phyloP scores from a whole-genome alignment of 2,329 filamentous ascomycete species.

The Cryphonectria carpinicola region DNA sequence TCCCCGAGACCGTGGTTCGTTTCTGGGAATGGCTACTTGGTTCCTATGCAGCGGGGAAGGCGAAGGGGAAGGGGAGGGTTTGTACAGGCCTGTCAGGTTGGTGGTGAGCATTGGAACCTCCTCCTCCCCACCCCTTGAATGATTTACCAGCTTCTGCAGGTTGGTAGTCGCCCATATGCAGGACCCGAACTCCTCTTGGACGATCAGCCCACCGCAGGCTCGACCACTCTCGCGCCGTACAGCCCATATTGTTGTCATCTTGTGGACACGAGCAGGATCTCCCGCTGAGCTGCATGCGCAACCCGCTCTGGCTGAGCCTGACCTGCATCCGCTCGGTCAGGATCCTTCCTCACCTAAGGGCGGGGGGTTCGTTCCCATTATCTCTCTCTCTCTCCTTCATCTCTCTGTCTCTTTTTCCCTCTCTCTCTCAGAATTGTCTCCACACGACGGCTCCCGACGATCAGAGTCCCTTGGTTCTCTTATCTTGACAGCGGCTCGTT shows the following conservation, averaged over 20 bases:
- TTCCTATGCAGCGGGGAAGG: not conserved
- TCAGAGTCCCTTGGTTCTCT: not conserved
- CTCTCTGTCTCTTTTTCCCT: not conserved
- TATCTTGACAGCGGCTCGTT: not conserved
- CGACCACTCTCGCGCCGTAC: not conserved
- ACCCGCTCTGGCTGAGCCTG: not conserved
- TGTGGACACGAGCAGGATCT: conserved; percentile 4
- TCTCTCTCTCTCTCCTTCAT: not conserved
- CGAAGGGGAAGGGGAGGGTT: not conserved
- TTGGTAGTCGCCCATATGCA: conserved; percentile 4
- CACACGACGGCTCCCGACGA: not conserved
- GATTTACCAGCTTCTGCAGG: not conserved
- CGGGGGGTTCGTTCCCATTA: no score
- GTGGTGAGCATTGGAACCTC: not conserved
- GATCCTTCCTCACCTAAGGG: not conserved
- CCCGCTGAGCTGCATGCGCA: not conserved
- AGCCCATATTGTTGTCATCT: not conserved
- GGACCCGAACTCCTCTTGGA: not conserved
- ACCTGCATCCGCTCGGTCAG: conserved; percentile 5
- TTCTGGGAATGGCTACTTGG: conserved; percentile 8
- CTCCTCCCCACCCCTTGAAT: not conserved
- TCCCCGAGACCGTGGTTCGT: not conserved
- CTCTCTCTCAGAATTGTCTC: not conserved
- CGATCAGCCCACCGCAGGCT: not conserved
- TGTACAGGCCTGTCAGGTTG: not conserved